Conservation (phyloP, 495 filamentous ascomycete species). For the Hamigera avellanea region DNA sequence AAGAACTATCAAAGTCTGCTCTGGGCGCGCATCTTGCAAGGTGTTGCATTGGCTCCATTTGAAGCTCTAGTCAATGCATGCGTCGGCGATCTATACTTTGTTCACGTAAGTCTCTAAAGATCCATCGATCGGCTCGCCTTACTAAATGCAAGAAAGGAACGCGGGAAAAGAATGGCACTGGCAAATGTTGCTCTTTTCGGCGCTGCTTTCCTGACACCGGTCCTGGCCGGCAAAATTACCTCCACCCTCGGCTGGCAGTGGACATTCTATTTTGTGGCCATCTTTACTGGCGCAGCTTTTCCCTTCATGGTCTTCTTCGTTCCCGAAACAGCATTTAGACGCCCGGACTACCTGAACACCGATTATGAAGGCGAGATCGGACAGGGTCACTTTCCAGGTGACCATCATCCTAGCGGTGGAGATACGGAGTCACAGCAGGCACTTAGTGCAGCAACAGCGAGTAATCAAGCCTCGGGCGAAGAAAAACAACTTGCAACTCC, state of each 20-base stretch:
- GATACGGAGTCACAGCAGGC: conserved; percentile 5
- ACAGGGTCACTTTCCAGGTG: conserved; percentile 3
- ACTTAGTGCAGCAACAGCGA: conserved; percentile 1
- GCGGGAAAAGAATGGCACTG: conserved; percentile 82
- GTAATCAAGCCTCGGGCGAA: conserved; percentile 1
- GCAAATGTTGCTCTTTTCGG: conserved; percentile 84
- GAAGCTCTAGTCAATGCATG: conserved; percentile 67
- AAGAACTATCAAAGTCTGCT: conserved; percentile 56
- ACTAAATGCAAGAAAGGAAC: conserved; percentile 38
- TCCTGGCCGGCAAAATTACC: conserved; percentile 79
- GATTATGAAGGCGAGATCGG: conserved; percentile 30
- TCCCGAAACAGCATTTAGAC: conserved; percentile 72
- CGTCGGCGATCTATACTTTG: conserved; percentile 66
- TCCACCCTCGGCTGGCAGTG: conserved; percentile 61
- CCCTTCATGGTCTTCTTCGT: conserved; percentile 65
- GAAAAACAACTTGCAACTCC: conserved; percentile 2
- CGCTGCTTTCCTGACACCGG: conserved; percentile 84
- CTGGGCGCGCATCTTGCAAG: conserved; percentile 67
- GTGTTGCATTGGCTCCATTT: conserved; percentile 63
- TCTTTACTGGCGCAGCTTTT: conserved; percentile 51
- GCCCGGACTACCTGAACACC: conserved; percentile 52
- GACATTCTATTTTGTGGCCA: conserved; percentile 63
- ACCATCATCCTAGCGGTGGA: background rate
- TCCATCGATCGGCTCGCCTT: background rate
- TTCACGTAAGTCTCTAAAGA: conserved; percentile 47